Conservation (phyloP, 164 flowering plant species). For the Aristolochia contorta region DNA sequence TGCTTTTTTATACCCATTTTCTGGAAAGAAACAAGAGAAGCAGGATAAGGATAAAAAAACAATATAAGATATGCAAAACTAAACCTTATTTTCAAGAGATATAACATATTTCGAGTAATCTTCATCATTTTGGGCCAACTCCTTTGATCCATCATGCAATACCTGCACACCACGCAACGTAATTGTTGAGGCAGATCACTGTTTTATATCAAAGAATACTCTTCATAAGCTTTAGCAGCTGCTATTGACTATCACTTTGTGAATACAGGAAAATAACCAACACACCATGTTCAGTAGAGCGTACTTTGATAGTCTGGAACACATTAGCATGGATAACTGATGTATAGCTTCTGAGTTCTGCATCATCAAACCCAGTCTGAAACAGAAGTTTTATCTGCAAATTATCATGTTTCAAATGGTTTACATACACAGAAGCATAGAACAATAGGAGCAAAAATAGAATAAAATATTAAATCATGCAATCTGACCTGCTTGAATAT, state of each 20-base stretch:
- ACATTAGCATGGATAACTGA: constrained; percentile 94
- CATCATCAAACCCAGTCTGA: constrained; percentile 93
- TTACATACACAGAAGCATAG: background rate
- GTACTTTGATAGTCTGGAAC: constrained; percentile 99
- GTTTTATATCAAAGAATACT: no score
- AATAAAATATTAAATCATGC: background rate
- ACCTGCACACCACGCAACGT: constrained; percentile 32
- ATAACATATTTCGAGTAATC: constrained; percentile 58
- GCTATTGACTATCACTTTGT: constrained; percentile 13
- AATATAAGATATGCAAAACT: constrained; percentile 11
- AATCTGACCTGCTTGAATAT: constrained; percentile 89
- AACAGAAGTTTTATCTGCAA: constrained; percentile 89
- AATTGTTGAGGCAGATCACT: no score
- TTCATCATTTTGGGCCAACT: constrained; percentile 65
- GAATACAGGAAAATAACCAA: constrained; percentile 63
- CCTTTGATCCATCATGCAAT: constrained; percentile 79
- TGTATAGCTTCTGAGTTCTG: constrained; percentile 75
- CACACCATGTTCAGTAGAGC: constrained; percentile 86
- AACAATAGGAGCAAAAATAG: background rate
- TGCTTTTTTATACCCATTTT: no score
- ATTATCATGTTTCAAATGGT: background rate
- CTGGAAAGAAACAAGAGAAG: no score
- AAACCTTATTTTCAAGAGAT: constrained; percentile 76
- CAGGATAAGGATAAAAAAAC: background rate
- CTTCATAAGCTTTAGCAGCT: no score